Conservation (phyloP, 345 rosid genomes). For the Rhizophora apiculata region DNA sequence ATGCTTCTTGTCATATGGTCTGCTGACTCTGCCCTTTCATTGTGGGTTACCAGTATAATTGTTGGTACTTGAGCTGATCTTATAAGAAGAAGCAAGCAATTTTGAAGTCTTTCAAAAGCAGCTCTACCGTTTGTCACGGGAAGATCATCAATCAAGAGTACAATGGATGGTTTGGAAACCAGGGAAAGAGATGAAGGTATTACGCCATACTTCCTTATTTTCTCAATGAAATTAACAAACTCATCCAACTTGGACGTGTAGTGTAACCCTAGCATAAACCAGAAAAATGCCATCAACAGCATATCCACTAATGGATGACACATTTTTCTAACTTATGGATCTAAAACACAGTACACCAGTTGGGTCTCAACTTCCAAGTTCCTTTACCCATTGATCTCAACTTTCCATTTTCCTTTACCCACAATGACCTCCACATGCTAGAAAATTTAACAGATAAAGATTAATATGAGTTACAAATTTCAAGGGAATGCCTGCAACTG, state of each 20-base stretch:
- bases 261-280: constrained; percentile 46
- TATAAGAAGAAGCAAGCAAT: constrained; percentile 66
- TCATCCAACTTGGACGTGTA: constrained; percentile 92
- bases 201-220: constrained; percentile 64
- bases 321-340: background rate
- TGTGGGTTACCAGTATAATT: constrained; percentile 61
- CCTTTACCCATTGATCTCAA: background rate
- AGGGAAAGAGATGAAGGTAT: constrained; percentile 42
- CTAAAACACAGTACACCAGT: background rate
- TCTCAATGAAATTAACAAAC: constrained; percentile 76
- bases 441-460: background rate
- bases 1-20: constrained; percentile 42
- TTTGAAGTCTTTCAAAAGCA: constrained; percentile 67
- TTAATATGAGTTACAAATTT: background rate
- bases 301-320: constrained; percentile 5
- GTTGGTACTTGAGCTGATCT: constrained; percentile 69
- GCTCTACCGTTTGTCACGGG: constrained; percentile 65
- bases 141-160: constrained; percentile 89
- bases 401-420: background rate
- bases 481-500: background rate
- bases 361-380: background rate
- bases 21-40: constrained; percentile 52
- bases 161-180: constrained; percentile 36
- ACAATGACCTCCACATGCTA: no score
- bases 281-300: constrained; percentile 15